A percentile compares a stretch with the other conserved stretches of the same genome.
phyloP scores from a whole-genome alignment of 2,329 filamentous ascomycete species.

The Claviceps citrina region DNA sequence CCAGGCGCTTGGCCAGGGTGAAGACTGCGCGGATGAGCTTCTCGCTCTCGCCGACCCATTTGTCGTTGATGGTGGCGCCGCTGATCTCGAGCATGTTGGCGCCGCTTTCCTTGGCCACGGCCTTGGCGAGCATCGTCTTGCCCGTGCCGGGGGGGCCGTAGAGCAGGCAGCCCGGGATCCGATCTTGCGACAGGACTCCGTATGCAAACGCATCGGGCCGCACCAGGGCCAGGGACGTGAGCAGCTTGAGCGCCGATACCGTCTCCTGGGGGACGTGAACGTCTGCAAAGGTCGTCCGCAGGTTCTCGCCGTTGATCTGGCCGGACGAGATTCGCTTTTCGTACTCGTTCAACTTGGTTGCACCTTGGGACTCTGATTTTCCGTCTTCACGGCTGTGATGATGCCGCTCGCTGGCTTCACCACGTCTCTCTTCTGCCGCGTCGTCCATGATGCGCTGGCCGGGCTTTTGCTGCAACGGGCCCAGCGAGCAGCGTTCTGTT shows the following conservation, averaged over 20 bases:
- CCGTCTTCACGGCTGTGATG: conserved; percentile 15
- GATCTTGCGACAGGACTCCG: conserved; percentile 78
- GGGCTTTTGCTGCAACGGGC: conserved; percentile 17
- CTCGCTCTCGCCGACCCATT: conserved; percentile 90
- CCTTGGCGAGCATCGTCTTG: conserved; percentile 55
- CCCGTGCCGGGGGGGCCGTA: conserved; percentile 78
- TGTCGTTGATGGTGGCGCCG: conserved; percentile 84
- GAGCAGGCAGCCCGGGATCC: conserved; percentile 75
- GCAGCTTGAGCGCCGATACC: conserved; percentile 71
- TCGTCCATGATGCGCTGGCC: conserved; percentile 18
- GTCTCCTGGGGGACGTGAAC: conserved; percentile 73
- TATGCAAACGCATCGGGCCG: conserved; percentile 93
- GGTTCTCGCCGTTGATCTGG: conserved; percentile 65
- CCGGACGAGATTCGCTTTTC: conserved; percentile 73
- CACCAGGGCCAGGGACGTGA: conserved; percentile 74
- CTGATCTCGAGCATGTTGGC: conserved; percentile 73
- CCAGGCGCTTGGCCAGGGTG: conserved; percentile 75
- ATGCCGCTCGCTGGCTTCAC: conserved; percentile 13
- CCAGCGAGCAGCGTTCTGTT: conserved; percentile 18
- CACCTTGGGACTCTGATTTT: conserved; percentile 12
- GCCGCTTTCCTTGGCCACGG: conserved; percentile 51
- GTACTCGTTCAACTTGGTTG: conserved; percentile 48
- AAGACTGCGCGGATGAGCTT: conserved; percentile 93
- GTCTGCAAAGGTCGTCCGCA: conserved; percentile 75
- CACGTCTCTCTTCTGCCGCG: conserved; percentile 13